A percentile compares a stretch with the other conserved stretches of the same genome.
Conservation (phyloP, 1,284 basidiomycete species). For the Chondrostereum purpureum region DNA sequence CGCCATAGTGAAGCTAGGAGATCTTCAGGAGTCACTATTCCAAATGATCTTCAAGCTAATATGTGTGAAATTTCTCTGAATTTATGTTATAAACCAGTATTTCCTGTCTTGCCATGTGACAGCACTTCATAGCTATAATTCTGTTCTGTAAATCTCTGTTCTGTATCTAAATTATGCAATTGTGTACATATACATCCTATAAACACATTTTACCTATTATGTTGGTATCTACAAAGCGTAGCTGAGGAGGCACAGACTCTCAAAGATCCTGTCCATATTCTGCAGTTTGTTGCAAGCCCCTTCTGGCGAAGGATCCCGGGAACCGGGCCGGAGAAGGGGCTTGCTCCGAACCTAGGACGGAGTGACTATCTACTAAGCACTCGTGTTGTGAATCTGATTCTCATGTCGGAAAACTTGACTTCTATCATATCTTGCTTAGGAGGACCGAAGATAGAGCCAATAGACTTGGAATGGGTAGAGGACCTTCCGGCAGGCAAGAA, state of each 20-base stretch:
- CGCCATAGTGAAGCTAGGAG: not conserved
- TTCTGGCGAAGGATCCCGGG: not conserved
- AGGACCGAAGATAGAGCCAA: conserved; percentile 15
- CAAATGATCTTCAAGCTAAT: not conserved
- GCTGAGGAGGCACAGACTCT: not conserved
- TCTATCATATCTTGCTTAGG: conserved; percentile 15
- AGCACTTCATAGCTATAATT: not conserved
- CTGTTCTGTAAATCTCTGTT: not conserved
- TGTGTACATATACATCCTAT: not conserved
- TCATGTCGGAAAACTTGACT: conserved; percentile 10
- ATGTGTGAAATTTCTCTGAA: not conserved
- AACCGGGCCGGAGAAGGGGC: too few species aligned
- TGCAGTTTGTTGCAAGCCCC: conserved; percentile 1
- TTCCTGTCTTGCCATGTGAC: not conserved
- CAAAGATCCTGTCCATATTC: not conserved
- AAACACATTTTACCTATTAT: not conserved
- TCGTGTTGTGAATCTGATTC: not conserved
- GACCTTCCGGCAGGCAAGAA: conserved; percentile 19
- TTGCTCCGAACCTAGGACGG: too few species aligned
- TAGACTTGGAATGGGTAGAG: conserved; percentile 19
- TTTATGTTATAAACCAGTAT: not conserved
- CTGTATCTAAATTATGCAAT: not conserved
- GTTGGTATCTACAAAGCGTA: not conserved
- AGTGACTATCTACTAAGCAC: too few species aligned
- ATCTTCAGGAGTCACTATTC: not conserved